These are phyloP conservation scores for Boletus barrowsii DNA, from an alignment of 768 basidiomycete genomes.

Conservation along the genomic window DNA sequence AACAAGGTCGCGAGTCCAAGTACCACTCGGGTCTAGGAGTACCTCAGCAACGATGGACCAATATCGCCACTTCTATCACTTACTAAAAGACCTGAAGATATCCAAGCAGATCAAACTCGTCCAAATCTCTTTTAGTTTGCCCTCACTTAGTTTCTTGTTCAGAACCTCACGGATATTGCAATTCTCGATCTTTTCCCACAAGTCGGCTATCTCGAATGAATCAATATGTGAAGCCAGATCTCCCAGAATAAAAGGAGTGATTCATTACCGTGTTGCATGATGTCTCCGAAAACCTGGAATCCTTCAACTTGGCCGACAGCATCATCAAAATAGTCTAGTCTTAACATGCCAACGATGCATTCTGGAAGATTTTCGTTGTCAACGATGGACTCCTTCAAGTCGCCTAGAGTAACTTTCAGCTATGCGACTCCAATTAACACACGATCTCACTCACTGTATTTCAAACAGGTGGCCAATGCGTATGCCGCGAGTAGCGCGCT, in stretches of 20 bases:
- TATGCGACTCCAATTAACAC: background rate
- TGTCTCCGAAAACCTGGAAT: slow-evolving; percentile 20
- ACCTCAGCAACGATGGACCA: background rate
- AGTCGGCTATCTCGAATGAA: background rate
- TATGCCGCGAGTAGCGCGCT: slow-evolving; percentile 20
- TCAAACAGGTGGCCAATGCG: slow-evolving; percentile 14
- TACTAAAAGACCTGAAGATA: slow-evolving; percentile 19
- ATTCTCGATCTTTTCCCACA: slow-evolving; percentile 7
- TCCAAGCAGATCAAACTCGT: slow-evolving; percentile 24
- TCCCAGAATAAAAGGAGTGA: too few relatives aligned
- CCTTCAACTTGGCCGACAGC: slow-evolving; percentile 20
- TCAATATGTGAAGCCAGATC: background rate
- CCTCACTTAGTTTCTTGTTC: slow-evolving; percentile 10
- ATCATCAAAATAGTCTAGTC: slow-evolving; percentile 22
- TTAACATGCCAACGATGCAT: slow-evolving; percentile 19
- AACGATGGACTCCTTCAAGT: slow-evolving; percentile 14
- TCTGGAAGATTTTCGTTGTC: slow-evolving; percentile 3
- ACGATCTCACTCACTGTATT: slow-evolving; percentile 6
- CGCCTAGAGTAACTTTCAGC: slow-evolving; percentile 2
- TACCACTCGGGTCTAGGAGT: slow-evolving; percentile 3
- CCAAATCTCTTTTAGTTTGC: slow-evolving; percentile 8
- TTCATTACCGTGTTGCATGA: slow-evolving; percentile 21
- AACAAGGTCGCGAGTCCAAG: slow-evolving; percentile 13
- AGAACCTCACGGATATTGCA: slow-evolving; percentile 15
- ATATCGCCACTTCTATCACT: background rate